Percentiles rank a stretch among this genome's conserved stretches.
phyloP scores from a whole-genome alignment of 2,329 filamentous ascomycete species.

The Trichoderma gracile region DNA sequence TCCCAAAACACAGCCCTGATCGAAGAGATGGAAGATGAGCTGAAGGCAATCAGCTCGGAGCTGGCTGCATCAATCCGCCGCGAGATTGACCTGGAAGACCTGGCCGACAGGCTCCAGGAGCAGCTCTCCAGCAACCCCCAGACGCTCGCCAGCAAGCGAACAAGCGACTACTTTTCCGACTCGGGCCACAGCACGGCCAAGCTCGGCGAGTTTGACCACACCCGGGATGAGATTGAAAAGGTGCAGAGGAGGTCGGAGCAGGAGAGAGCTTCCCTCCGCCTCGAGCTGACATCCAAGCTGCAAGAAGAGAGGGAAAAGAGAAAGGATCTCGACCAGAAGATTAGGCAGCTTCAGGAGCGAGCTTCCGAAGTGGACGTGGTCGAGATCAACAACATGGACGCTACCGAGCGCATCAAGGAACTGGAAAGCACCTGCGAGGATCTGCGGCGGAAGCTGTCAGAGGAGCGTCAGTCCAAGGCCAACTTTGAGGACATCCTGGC shows the following conservation, averaged over 20 bases:
- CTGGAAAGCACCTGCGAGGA: constrained; percentile 81
- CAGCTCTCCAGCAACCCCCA: constrained; percentile 62
- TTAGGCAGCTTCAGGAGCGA: constrained; percentile 77
- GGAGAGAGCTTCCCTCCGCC: constrained; percentile 81
- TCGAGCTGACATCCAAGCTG: constrained; percentile 81
- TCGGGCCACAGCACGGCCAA: constrained; percentile 86
- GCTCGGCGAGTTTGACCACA: constrained; percentile 66
- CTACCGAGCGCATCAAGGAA: constrained; percentile 67
- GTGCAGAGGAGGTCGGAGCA: constrained; percentile 83
- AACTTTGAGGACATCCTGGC: constrained; percentile 92
- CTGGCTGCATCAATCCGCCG: constrained; percentile 88
- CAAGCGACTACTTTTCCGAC: constrained; percentile 97
- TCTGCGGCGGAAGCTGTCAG: constrained; percentile 73
- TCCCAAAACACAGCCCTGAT: constrained; percentile 56
- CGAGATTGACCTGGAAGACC: constrained; percentile 94
- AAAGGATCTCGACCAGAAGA: constrained; percentile 77
- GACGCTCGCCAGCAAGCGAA: constrained; percentile 67
- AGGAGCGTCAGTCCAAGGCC: constrained; percentile 84
- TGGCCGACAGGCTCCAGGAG: constrained; percentile 83
- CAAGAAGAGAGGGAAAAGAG: constrained; percentile 81
- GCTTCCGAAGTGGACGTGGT: constrained; percentile 63
- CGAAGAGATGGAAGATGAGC: constrained; percentile 89
- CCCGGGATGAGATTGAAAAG: constrained; percentile 74
- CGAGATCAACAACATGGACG: constrained; percentile 58
- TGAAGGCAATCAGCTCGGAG: constrained; percentile 90